Evolutionary conservation across 352 stramenopile genomes (phyloP).

Genomic region (Phytophthora foliorum): DNA sequence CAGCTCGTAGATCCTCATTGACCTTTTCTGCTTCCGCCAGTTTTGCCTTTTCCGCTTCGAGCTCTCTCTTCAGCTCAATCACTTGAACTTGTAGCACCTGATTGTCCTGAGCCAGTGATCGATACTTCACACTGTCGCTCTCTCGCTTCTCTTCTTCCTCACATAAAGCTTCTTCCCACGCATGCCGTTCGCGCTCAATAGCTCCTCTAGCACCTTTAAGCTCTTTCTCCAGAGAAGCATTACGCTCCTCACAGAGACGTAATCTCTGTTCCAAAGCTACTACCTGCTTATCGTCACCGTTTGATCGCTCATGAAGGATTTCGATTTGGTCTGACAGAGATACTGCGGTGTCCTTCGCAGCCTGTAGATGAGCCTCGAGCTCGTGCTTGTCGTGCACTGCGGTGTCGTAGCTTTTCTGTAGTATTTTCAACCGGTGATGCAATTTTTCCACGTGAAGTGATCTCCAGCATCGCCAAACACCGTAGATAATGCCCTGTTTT

Average conservation of each 20-base stretch:
- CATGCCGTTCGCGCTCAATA: slow-evolving; percentile 38
- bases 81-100: slow-evolving; percentile 31
- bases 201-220: slow-evolving; percentile 25
- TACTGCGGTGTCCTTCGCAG: slow-evolving; percentile 44
- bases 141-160: slow-evolving; percentile 39
- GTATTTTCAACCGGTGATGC: slow-evolving; percentile 21
- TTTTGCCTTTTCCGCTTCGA: slow-evolving; percentile 36
- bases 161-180: slow-evolving; percentile 39
- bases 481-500: slow-evolving; percentile 18
- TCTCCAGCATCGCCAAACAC: slow-evolving; percentile 61
- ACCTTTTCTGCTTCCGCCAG: slow-evolving; percentile 17
- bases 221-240: slow-evolving; percentile 30
- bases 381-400: slow-evolving; percentile 49
- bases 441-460: slow-evolving; percentile 28
- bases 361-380: slow-evolving; percentile 54
- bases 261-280: slow-evolving; percentile 47
- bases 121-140: slow-evolving; percentile 38
- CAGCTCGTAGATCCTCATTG: slow-evolving; percentile 21
- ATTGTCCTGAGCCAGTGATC: slow-evolving; percentile 48
- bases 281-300: slow-evolving; percentile 41
- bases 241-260: slow-evolving; percentile 38
- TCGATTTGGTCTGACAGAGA: slow-evolving; percentile 56
- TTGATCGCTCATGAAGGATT: slow-evolving; percentile 34
- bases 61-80: slow-evolving; percentile 41
- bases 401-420: slow-evolving; percentile 22